A percentile compares a stretch with the other conserved stretches of the same genome.
Conservation (phyloP, 176 grass and related monocot species). For the Hordeum vulgare region MorexV3_pseudomolecules_assembly NC_058524.1:482440148-482440647, state of each 20-base stretch:
- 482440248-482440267: background rate
- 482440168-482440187: conserved; percentile 1
- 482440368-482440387: too few species aligned
- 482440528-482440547: background rate
- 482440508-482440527: background rate
- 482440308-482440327: background rate
- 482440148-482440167: background rate
- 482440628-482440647: background rate
- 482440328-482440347: background rate
- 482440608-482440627: background rate
- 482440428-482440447: background rate
- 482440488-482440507: background rate
- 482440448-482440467: background rate
- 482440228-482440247: background rate
- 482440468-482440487: background rate
- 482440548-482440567: background rate
- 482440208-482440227: background rate
- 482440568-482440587: background rate
- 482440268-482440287: background rate
- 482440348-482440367: background rate
- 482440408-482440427: too few species aligned
- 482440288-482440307: background rate
- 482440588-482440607: background rate
- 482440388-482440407: too few species aligned
- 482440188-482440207: background rate